Base-by-base conservation (phyloP, 192 early-diverging fungal species). In the Pilaira anomala region DNA sequence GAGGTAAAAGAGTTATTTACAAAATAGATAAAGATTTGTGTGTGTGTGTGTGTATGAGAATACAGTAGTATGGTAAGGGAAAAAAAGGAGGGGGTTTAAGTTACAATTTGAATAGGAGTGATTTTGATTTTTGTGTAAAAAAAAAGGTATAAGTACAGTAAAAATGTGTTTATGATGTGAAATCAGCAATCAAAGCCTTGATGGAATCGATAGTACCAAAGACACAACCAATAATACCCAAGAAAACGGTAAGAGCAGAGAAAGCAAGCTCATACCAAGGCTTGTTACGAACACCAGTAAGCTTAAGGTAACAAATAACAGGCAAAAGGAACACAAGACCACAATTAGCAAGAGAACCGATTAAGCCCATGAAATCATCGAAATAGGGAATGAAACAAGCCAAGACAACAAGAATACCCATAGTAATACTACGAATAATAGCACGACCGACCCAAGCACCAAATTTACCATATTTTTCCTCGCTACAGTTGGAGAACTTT, bases 321-420 rank as follows among this genome's bases (percentile, higher is more conserved):
- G 93, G 93, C 24, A 95, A 77, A 49, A 95, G 76, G 69, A 95
- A 95, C 73, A 95, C 91, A 21, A 93, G 81, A 49, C 84, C 78
- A 54, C 81, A 86, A 62, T 88, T 92, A 39, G 88, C 85, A 12
- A 93, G 63, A 14, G 91, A 88, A 24, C 91, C 91, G 33, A 95
- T 62, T 14, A 95, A 74, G 18, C 84, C 83, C 80, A 93, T 79
- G 48, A 92, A 79, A 70, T 93, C 87, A 48, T 83, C 82, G 77
- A 93, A 93, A 77, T 84, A 92, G 8, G 92, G 89, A 8, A 93
- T 78, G 46, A 81, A 74, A 50, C 87, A 69, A 16, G 93, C 87
- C 48, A 88, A 69, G 28, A 77, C 59, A 0, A 81, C 77, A 46
- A 89, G 75, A 21, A 73, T 52, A 48, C 75, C 76, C 75, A 92